Percentiles rank a stretch among this genome's conserved stretches.
phyloP scores from a whole-genome alignment of 108 stramenopile species.

The Schizochytrium sp. region DNA sequence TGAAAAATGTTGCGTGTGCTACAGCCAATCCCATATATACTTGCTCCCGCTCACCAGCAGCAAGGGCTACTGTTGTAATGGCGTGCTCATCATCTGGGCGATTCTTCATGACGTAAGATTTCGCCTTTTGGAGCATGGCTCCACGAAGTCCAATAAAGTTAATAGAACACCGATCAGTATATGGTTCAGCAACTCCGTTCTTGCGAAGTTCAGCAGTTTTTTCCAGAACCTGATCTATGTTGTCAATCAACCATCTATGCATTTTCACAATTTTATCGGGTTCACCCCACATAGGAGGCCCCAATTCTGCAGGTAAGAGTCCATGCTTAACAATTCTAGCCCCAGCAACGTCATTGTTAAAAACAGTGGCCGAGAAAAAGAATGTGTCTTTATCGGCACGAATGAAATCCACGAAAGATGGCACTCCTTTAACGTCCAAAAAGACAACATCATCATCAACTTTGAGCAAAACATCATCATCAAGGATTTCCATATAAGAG shows the following conservation, averaged over 20 bases:
- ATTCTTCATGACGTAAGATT: background rate
- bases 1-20: background rate
- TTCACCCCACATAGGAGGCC: background rate
- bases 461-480: too few species aligned
- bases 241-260: background rate
- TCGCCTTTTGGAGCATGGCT: background rate
- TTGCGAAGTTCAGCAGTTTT: background rate
- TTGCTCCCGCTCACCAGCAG: background rate
- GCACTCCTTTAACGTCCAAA: too few species aligned
- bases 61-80: background rate
- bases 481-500: too few species aligned
- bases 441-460: too few species aligned
- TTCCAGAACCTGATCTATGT: background rate
- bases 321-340: background rate
- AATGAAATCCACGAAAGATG: too few species aligned
- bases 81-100: background rate
- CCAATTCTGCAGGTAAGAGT: background rate
- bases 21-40: background rate
- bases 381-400: background rate
- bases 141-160: background rate
- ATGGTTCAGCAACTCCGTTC: background rate
- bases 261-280: background rate
- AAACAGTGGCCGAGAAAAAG: background rate
- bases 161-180: background rate
- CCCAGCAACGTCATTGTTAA: background rate